phyloP scores from a whole-genome alignment of 2,329 filamentous ascomycete species.

The Verticillium nubilum region DNA sequence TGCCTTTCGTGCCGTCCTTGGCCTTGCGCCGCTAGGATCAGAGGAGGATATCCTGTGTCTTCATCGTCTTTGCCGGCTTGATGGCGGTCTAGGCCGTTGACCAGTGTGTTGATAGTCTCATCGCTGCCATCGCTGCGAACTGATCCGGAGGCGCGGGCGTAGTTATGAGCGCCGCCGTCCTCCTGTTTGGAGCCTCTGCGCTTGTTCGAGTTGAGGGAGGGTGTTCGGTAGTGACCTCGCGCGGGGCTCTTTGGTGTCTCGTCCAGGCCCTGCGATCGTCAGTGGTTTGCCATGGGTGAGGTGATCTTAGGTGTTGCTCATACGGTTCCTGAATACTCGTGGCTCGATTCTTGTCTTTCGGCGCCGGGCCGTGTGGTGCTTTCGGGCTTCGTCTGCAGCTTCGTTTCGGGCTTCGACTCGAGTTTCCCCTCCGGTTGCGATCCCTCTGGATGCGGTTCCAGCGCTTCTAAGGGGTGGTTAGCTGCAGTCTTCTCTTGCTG shows the following conservation, averaged over 20 bases:
- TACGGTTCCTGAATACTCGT: slow-evolving; percentile 5
- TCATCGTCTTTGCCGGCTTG: background rate
- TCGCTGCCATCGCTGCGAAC: slow-evolving; percentile 9
- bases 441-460: background rate
- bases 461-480: background rate
- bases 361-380: background rate
- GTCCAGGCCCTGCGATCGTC: slow-evolving; percentile 2
- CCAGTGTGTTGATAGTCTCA: slow-evolving; percentile 9
- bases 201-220: slow-evolving; percentile 1
- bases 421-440: slow-evolving; percentile 5
- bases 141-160: slow-evolving; percentile 1
- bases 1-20: slow-evolving; percentile 16
- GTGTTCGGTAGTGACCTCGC: background rate
- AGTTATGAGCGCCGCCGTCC: slow-evolving; percentile 2
- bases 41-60: slow-evolving; percentile 8
- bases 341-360: slow-evolving; percentile 8
- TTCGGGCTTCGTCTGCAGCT: background rate
- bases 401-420: slow-evolving; percentile 3
- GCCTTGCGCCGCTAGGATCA: slow-evolving; percentile 2
- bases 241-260: slow-evolving; percentile 5
- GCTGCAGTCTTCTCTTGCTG: background rate
- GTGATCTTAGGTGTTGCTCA: background rate
- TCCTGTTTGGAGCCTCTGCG: slow-evolving; percentile 1
- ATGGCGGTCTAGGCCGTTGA: slow-evolving; percentile 8
- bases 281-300: too few species aligned